These are phyloP conservation scores for Spencermartinsiella europaea DNA, from an alignment of 805 yeast species.

Conservation along the genomic window DNA sequence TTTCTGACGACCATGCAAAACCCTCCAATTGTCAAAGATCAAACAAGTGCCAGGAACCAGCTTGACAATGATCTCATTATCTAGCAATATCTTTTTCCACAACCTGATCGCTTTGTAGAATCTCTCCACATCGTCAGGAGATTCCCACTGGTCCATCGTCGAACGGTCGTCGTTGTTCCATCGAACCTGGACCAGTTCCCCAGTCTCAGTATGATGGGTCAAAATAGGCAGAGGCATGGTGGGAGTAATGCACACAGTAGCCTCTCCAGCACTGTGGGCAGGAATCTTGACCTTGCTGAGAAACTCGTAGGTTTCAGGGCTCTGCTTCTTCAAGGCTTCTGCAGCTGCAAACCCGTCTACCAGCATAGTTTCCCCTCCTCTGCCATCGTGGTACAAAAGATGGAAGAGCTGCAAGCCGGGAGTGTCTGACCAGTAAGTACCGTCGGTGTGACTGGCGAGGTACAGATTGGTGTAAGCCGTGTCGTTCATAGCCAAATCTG, in stretches of 20 bases:
- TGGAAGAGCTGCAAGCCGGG: slow-evolving; percentile 71
- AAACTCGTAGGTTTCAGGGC: slow-evolving; percentile 49
- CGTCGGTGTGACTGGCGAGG: slow-evolving; percentile 63
- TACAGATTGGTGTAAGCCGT: slow-evolving; percentile 69
- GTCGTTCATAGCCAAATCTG: slow-evolving; percentile 61
- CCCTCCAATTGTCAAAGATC: slow-evolving; percentile 70
- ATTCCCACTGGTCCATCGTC: slow-evolving; percentile 47
- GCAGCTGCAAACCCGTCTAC: slow-evolving; percentile 67
- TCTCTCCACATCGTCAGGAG: slow-evolving; percentile 39
- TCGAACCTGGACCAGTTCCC: slow-evolving; percentile 54
- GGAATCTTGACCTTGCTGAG: slow-evolving; percentile 49
- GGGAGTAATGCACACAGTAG: slow-evolving; percentile 54
- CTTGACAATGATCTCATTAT: slow-evolving; percentile 49
- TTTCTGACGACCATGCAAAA: slow-evolving; percentile 61
- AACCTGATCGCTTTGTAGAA: slow-evolving; percentile 53
- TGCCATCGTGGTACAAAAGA: slow-evolving; percentile 51
- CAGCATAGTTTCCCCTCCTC: slow-evolving; percentile 63
- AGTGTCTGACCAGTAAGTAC: slow-evolving; percentile 69
- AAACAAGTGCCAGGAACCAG: slow-evolving; percentile 61
- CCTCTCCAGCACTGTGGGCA: slow-evolving; percentile 76
- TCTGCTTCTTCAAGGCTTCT: slow-evolving; percentile 37
- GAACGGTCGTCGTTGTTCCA: slow-evolving; percentile 73
- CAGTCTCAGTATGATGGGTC: slow-evolving; percentile 39
- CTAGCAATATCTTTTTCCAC: slow-evolving; percentile 52
- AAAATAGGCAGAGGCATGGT: slow-evolving; percentile 52